Base-by-base conservation (phyloP, 164 flowering plant species). In the Protea cynaroides region DNA sequence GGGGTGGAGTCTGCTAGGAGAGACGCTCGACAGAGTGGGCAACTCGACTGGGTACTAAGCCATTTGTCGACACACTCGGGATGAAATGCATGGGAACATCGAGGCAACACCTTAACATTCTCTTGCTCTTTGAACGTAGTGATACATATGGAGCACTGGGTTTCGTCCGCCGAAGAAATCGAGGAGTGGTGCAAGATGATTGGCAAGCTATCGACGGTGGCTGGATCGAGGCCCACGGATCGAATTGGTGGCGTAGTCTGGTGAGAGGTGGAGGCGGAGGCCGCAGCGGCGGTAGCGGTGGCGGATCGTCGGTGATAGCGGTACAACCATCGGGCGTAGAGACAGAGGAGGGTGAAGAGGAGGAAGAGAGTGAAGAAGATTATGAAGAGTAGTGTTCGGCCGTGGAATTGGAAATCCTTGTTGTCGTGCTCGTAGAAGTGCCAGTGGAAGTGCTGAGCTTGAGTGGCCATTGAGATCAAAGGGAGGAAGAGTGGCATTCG, bases 1-100 rank as follows among this genome's bases (percentile, higher is more conserved):
- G 21, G 58, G 62, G 21, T 4, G 22, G 54, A 18, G 54, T 50
- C 54, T 12, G 22, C 37, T 29, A 47, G 79, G 70, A 86, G 76
- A n/a, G 83, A 78, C 43, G 84, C 75, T 14, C 97, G 69, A 36
- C 97, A 91, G 19, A 91, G 80, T 0, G 97, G 97, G 70, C 97
- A 91, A 66, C 79, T 89, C 19, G 96, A 76, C 18, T 83, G 86
- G 55, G 78, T 50, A 1, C 29, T 47, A 49, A 91, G 86, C 97
- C 97, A 91, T 73, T 44, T 56, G 55, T 91, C 97, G 0, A 91
- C 83, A 49, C 97, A 91, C 38, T 80, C 84, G 0, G 83, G 76
- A 63, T 89, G 97, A 60, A 76, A 91, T 34, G 68, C 58, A 56
- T 91, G 97, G n/a, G 55, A 44, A 64, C 97, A 89, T 3, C 17